Evolutionary conservation across 495 filamentous ascomycete species (phyloP), one percentile per base, ranked within the genome.

Genomic region (Daldinia childiae): DNA sequence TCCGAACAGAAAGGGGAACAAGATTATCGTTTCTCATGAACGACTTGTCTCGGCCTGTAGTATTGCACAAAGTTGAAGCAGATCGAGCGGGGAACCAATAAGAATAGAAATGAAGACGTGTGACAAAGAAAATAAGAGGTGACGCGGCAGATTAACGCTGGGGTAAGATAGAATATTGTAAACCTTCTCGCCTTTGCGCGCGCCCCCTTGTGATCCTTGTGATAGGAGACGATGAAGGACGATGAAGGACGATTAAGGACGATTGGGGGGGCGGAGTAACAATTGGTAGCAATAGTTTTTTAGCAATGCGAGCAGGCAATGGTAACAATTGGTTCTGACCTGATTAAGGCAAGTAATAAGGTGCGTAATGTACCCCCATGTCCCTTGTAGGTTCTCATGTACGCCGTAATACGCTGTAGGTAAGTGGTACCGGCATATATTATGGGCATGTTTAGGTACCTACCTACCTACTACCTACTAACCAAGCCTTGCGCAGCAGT

Each of bases 71-170:
- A 29, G 50, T 32, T 48, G 43, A 52, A 68, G 56, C 45, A 66
- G 50, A 48, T 69, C 32, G 48, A 45, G 62, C 39, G 70, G 65
- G 61, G 65, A 73, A 19, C 71, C 62, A 69, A 73, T 69, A 27
- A 69, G 54, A 63, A 21, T 24, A 63, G 58, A 32, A 69, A 59
- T 27, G 48, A 55, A 45, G 32, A 5, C n/a, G 48, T 61, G 62
- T 62, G 65, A 65, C 52, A 66, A 69, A 69, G 59, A 58, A 48
- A 62, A 64, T 58, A 11, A 39, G 45, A 69, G 62, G 62, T 63
- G 65, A 69, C 62, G 62, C 65, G 71, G 71, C 65, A 69, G 66
- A 68, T 66, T 62, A 57, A 66, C 34, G 56, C 64, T 69, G 61
- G 65, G 56, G 64, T 65, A 30, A 36, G 64, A 58, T 58, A 55